Evolutionary conservation across 352 stramenopile genomes (phyloP).

Genomic region (Pythium biforme): DNA sequence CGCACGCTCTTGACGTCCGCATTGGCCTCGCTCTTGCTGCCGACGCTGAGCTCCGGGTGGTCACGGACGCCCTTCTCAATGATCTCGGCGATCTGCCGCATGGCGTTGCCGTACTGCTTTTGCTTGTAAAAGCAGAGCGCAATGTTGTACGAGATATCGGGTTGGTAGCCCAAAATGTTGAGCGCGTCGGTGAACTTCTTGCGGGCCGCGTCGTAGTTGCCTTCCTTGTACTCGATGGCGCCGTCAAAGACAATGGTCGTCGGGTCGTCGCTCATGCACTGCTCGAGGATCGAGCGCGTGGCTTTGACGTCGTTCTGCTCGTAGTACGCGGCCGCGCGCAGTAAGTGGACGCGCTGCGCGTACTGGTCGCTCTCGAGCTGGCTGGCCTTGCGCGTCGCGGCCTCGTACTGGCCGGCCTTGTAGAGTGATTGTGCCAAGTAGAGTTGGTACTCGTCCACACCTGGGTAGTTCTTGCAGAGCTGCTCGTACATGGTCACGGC

Average conservation of each 20-base stretch:
- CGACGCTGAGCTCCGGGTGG: conserved; percentile 92
- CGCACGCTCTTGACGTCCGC: conserved; percentile 87
- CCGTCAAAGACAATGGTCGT: conserved; percentile 88
- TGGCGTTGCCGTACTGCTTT: conserved; percentile 90
- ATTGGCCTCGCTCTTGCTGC: conserved; percentile 90
- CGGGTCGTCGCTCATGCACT: conserved; percentile 91
- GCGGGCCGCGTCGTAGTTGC: conserved; percentile 86
- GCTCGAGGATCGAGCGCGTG: conserved; percentile 89
- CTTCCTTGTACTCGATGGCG: conserved; percentile 85
- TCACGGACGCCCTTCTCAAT: conserved; percentile 91
- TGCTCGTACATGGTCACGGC: conserved; percentile 95
- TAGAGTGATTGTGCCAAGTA: conserved; percentile 96
- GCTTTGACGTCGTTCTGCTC: conserved; percentile 93
- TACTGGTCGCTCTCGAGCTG: conserved; percentile 88
- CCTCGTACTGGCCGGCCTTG: conserved; percentile 87
- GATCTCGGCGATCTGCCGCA: conserved; percentile 93
- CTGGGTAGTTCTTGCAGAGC: conserved; percentile 90
- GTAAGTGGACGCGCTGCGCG: conserved; percentile 76
- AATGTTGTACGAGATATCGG: conserved; percentile 94
- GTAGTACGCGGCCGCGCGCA: conserved; percentile 93
- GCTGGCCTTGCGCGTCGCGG: conserved; percentile 73
- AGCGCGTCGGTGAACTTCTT: conserved; percentile 92
- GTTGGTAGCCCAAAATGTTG: conserved; percentile 92
- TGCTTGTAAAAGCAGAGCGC: conserved; percentile 94
- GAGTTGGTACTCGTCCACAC: conserved; percentile 95